Evolutionary conservation across 2,329 filamentous ascomycete species (phyloP).

Genomic region (Stenocarpella maydis): DNA sequence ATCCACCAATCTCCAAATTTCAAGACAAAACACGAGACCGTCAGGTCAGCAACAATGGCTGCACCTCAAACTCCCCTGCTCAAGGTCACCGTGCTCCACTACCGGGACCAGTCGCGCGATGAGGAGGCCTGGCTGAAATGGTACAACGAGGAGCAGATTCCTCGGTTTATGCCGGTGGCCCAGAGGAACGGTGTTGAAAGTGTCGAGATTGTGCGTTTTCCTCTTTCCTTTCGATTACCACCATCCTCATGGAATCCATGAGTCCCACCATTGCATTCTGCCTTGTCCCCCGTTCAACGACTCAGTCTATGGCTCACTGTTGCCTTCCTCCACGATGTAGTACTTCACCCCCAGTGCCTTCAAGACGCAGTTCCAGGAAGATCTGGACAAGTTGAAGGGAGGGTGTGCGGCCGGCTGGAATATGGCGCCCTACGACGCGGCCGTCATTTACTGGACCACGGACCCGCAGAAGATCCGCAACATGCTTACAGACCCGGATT

Average conservation of each 20-base stretch:
- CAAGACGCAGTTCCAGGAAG: slow-evolving; percentile 32
- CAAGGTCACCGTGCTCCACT: slow-evolving; percentile 24
- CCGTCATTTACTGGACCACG: slow-evolving; percentile 34
- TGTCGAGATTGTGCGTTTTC: not conserved
- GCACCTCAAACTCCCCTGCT: slow-evolving; percentile 12
- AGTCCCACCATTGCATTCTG: not conserved
- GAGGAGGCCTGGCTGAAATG: slow-evolving; percentile 34
- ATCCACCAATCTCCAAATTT: not conserved
- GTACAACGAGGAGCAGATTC: slow-evolving; percentile 34
- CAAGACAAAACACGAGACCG: not conserved
- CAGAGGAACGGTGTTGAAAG: slow-evolving; percentile 31
- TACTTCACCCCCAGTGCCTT: slow-evolving; percentile 32
- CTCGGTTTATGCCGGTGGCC: slow-evolving; percentile 32
- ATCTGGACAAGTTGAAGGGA: slow-evolving; percentile 34
- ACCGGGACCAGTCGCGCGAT: slow-evolving; percentile 15
- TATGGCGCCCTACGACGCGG: slow-evolving; percentile 36
- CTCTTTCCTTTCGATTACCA: no score
- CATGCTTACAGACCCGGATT: slow-evolving; percentile 8
- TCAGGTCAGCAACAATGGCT: slow-evolving; percentile 12
- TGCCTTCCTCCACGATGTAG: not conserved
- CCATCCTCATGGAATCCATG: slow-evolving; percentile 15
- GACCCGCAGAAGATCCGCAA: slow-evolving; percentile 37
- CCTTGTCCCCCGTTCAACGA: no score
- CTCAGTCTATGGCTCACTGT: not conserved
- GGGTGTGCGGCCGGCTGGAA: slow-evolving; percentile 34